Base-by-base conservation (phyloP, 768 basidiomycete species). In the Phlebiopsis flavidoalba region DNA sequence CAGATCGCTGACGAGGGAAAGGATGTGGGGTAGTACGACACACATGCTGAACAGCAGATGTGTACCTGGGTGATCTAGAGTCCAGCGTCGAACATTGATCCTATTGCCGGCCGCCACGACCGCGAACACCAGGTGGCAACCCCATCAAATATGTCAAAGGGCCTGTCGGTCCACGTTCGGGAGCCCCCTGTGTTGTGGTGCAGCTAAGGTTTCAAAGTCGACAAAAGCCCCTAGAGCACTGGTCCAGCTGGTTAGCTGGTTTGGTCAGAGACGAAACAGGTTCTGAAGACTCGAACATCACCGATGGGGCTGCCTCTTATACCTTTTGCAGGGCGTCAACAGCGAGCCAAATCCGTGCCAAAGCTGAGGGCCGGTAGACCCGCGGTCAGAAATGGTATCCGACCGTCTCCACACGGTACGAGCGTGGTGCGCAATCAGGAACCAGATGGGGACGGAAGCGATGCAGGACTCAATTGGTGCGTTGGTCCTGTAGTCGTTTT, bases 91-190 rank as follows among this genome's bases (percentile, higher is more conserved):
- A n/a, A 55, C 63, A 43, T 24, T 56, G 61, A 64, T 64, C 64
- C 64, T n/a, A n/a, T 64, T 64, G 64, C n/a, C 64, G 64, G 61
- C 64, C 61, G 64, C 64, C 64, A 64, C 64, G 61, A 64, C 64
- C n/a, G 48, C 61, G 54, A 49, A 49, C 15, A n/a, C n/a, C n/a
- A n/a, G 52, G 43, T 15, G 57, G n/a, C n/a, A 60, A 59, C 60
- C 54, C 53, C 56, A 31, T 37, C 61, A 64, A 24, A 57, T 36
- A 21, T 62, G 64, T 57, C n/a, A n/a, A 58, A 35, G 49, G 58
- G 61, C 57, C n/a, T 59, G 52, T n/a, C 57, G 26, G 15, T 35
- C n/a, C 49, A 53, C 37, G 45, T 26, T 37, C 58, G 60, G 48
- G n/a, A n/a, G n/a, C n/a, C n/a, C n/a, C n/a, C n/a, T n/a, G n/a